Evolutionary conservation across 1,139 yeast genomes (phyloP), one percentile per base, ranked within the genome.

Genomic region (Hyphopichia burtonii): DNA sequence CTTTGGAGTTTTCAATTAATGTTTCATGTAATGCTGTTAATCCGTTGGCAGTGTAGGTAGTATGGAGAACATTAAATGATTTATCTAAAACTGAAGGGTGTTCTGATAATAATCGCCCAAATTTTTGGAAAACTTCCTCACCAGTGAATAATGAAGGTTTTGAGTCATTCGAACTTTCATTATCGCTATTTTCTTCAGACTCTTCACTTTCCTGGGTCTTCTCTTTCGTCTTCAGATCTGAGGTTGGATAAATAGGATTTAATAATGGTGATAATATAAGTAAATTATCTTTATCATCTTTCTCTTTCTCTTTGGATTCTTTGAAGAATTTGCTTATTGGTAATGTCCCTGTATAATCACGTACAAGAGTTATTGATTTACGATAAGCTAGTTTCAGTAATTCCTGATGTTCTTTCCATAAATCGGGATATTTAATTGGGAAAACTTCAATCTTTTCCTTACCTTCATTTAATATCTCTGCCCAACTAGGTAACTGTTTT

Each of bases 31-130:
- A 60, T 11, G 74, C 66, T 12, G 83, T 78, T 32, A 82, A 65
- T 0, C 87, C 87, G 50, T 82, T 80, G 16, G 86, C 85, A 0
- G 86, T 80, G 51, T 82, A 82, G 1, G 83, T 74, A 0, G 86
- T 78, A 52, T 81, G 86, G 18, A 77, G 56, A 0, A 81, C 81
- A 48, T 76, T 77, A 47, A 74, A 80, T 2, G 64, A 55, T 17
- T 58, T 61, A 2, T 55, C 51, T 18, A 51, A 43, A 38, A 57
- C 61, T 15, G 54, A 44, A 2, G 64, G 62, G 45, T 71, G 76
- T 34, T 65, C 57, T 0, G 79, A 61, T 31, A 76, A 51, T 36
- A 60, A 46, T 22, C 66, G 65, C 1, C 81, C 82, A 52, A 76
- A 74, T 36, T 66, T 67, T 50, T 74, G 78, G 51, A 81, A 81